Conservation (phyloP, 805 yeast genomes). For the Barnettozyma sp. region DNA sequence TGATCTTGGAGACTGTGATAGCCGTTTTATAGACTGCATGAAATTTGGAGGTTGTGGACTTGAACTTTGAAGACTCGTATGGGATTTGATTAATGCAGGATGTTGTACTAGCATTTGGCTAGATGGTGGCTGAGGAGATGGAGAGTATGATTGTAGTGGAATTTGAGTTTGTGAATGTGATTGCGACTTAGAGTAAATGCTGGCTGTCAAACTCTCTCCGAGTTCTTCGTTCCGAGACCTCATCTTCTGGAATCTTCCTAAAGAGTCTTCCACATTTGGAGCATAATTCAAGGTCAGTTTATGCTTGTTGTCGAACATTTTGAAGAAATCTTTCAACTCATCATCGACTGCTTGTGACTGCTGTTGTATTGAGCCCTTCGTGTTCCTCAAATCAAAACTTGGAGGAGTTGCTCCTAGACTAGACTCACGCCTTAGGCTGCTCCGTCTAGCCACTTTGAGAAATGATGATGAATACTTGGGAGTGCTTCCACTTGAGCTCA, state of each 20-base stretch:
- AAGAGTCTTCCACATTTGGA: constrained; percentile 36
- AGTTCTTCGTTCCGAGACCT: constrained; percentile 47
- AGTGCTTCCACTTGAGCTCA: constrained; percentile 37
- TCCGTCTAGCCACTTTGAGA: constrained; percentile 56
- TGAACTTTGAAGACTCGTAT: not conserved
- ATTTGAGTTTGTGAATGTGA: constrained; percentile 10
- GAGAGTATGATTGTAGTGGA: constrained; percentile 4
- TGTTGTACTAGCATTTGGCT: constrained; percentile 1
- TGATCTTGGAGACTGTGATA: constrained; percentile 31
- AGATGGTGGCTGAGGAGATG: constrained; percentile 6
- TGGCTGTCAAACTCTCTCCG: constrained; percentile 49
- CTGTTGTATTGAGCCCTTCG: constrained; percentile 1
- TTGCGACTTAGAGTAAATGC: constrained; percentile 30
- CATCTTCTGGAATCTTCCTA: constrained; percentile 45
- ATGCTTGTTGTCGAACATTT: constrained; percentile 58
- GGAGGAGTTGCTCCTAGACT: constrained; percentile 24
- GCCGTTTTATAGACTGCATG: constrained; percentile 10
- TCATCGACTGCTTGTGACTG: constrained; percentile 34
- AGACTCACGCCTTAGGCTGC: constrained; percentile 33
- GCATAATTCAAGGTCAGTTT: constrained; percentile 36
- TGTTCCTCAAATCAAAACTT: constrained; percentile 23
- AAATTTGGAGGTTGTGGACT: constrained; percentile 1
- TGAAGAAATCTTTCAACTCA: constrained; percentile 64
- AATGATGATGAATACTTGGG: constrained; percentile 68
- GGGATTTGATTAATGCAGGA: not conserved